Base-by-base conservation (phyloP, 1,284 basidiomycete genomes). In the Trametes sp. region DNA sequence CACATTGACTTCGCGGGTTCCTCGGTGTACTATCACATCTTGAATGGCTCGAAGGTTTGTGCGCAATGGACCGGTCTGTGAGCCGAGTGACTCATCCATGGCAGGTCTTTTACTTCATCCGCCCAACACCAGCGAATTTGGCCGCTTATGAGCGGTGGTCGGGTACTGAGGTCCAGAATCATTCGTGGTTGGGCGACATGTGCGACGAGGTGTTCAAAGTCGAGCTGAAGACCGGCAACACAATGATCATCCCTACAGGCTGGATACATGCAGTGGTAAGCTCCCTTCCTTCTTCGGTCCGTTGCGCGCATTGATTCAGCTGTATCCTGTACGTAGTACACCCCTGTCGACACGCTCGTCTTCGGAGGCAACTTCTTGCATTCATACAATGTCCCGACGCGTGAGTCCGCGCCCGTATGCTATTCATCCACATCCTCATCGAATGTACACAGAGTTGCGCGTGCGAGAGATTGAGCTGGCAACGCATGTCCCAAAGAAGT, bases 351-450 rank as follows among this genome's bases (percentile, higher is more conserved):
- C 74, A 93, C 96, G 2, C 83, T 99, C 42, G 97, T 99, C 0
- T 96, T 98, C 72, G 97, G 97, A 2, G 97, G 97, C 41, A 99
- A 99, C 77, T 99, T 98, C 75, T 76, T 98, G 52, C 96, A 98
- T 76, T 95, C 92, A 10, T 94, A 88, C 72, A 87, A 90, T 69
- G 82, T 91, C 33, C 78, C 82, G 6, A 91, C 87, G 26, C 94
- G 87, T 95, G 78, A 70, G 88, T 78, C 24, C 5, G 2, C 7
- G 36, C 54, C 16, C 46, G 10, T 26, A 67, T 44, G 52, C 63
- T 33, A 57, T 60, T 19, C 6, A 1, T 1, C 11, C n/a, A 5
- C 26, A 23, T 49, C 16, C 51, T 57, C 16, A 55, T 19, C 10
- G 60, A 19, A 53, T 63, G 35, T 75, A 95, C 75, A 2, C 24